These are phyloP conservation scores for Puccinia coronata DNA, from an alignment of 1,284 basidiomycete genomes.

Conservation along the genomic window DNA sequence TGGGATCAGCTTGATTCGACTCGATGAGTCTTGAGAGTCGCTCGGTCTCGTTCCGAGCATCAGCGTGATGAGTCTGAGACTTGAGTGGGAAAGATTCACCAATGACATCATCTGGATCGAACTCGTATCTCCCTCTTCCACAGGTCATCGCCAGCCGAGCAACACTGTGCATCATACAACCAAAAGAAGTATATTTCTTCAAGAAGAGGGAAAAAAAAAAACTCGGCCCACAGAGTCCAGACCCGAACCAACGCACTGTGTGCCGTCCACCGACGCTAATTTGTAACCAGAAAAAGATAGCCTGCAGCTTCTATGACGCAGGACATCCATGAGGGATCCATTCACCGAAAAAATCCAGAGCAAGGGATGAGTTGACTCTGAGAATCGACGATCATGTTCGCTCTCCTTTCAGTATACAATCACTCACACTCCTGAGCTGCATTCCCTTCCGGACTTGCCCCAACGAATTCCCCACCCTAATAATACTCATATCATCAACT, in stretches of 20 bases:
- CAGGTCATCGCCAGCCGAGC: neutral
- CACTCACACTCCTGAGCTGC: neutral
- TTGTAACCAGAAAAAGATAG: too few species aligned
- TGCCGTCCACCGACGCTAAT: neutral
- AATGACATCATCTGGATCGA: neutral
- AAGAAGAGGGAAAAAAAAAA: too few species aligned
- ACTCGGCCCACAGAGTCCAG: neutral
- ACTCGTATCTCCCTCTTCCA: neutral
- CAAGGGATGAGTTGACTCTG: neutral
- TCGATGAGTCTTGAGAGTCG: neutral
- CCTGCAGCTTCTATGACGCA: too few species aligned
- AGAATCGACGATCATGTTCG: neutral
- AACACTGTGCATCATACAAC: neutral
- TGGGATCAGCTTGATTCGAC: neutral
- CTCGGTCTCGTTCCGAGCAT: constrained; percentile 14
- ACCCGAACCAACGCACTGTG: neutral
- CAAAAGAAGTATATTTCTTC: too few species aligned
- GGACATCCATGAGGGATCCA: neutral
- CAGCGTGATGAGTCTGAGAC: neutral
- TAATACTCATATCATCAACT: neutral
- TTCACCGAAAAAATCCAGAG: neutral
- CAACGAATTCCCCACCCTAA: neutral
- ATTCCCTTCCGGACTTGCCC: neutral
- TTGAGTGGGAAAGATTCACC: neutral
- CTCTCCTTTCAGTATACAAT: neutral